Conservation (phyloP, 163 green algal genomes). For the Scenedesmus sp. region DNA sequence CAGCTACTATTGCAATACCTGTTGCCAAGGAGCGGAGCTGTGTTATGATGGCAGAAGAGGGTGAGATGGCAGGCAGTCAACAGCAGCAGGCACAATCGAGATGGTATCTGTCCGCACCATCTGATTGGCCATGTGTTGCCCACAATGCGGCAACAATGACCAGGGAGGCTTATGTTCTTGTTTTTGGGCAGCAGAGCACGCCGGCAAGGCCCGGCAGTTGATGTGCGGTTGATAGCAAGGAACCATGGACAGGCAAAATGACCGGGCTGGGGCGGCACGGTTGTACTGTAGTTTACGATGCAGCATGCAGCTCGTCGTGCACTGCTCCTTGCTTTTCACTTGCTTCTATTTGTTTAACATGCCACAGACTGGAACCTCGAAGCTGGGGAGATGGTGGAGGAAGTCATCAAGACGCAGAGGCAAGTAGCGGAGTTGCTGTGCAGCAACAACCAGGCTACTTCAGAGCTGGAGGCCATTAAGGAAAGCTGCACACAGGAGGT, state of each 20-base stretch:
- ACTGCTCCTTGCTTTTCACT: neutral
- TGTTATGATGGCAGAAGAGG: neutral
- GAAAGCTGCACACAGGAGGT: constrained; percentile 31
- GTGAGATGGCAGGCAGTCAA: neutral
- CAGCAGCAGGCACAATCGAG: neutral
- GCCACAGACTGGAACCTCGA: constrained; percentile 31
- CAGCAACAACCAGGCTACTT: neutral
- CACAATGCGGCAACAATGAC: neutral
- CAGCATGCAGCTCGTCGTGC: neutral
- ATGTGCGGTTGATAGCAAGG: neutral
- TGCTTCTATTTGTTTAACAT: neutral
- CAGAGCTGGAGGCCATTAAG: constrained; percentile 30
- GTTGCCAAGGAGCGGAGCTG: neutral
- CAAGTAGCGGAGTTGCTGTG: constrained; percentile 37
- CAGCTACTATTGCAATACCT: neutral
- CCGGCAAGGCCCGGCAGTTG: too few species aligned
- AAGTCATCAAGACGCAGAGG: constrained; percentile 41
- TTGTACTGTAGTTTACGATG: neutral
- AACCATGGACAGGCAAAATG: neutral
- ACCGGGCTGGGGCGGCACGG: neutral
- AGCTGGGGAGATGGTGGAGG: constrained; percentile 27
- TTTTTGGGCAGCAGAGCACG: too few species aligned
- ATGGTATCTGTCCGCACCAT: neutral
- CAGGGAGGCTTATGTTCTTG: too few species aligned
- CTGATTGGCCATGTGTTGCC: neutral